Percentiles rank a stretch among this genome's conserved stretches.
phyloP scores from a whole-genome alignment of 192 early-diverging fungal genomes.

The Mortierella claussenii region DNA sequence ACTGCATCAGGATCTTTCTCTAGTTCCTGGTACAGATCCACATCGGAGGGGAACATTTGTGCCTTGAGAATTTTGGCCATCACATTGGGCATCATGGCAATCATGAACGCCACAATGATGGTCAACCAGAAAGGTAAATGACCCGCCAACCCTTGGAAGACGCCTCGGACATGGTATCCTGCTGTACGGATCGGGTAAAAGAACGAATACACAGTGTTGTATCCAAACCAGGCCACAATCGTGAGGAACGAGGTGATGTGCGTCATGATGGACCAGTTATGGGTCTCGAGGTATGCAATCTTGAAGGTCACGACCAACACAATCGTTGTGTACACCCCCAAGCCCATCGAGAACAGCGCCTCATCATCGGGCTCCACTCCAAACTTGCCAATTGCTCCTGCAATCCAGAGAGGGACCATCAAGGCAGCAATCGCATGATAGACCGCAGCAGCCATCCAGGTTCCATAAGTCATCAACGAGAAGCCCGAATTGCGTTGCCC shows the following conservation, averaged over 20 bases:
- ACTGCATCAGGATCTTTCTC: slow-evolving; percentile 55
- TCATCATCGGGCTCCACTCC: slow-evolving; percentile 57
- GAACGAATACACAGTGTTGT: slow-evolving; percentile 70
- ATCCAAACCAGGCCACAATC: slow-evolving; percentile 69
- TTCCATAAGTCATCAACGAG: slow-evolving; percentile 60
- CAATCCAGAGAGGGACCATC: slow-evolving; percentile 62
- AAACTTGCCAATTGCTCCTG: slow-evolving; percentile 51
- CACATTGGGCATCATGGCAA: slow-evolving; percentile 64
- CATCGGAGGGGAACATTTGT: slow-evolving; percentile 50
- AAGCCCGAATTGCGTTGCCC: slow-evolving; percentile 67
- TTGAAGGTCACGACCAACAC: slow-evolving; percentile 76
- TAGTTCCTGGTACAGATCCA: slow-evolving; percentile 57
- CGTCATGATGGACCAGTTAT: slow-evolving; percentile 69
- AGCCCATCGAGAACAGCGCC: slow-evolving; percentile 66
- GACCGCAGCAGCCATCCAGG: slow-evolving; percentile 66
- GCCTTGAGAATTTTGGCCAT: slow-evolving; percentile 57
- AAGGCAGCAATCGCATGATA: slow-evolving; percentile 64
- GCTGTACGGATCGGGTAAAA: slow-evolving; percentile 62
- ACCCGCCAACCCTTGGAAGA: slow-evolving; percentile 57
- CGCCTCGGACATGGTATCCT: slow-evolving; percentile 67
- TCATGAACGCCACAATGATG: slow-evolving; percentile 62
- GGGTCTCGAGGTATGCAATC: slow-evolving; percentile 76
- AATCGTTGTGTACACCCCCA: slow-evolving; percentile 68
- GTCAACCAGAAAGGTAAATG: slow-evolving; percentile 67
- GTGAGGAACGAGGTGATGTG: slow-evolving; percentile 67